These are phyloP conservation scores for Lepiota brunneoincarnata DNA, from an alignment of 768 basidiomycete genomes.

Conservation along the genomic window DNA sequence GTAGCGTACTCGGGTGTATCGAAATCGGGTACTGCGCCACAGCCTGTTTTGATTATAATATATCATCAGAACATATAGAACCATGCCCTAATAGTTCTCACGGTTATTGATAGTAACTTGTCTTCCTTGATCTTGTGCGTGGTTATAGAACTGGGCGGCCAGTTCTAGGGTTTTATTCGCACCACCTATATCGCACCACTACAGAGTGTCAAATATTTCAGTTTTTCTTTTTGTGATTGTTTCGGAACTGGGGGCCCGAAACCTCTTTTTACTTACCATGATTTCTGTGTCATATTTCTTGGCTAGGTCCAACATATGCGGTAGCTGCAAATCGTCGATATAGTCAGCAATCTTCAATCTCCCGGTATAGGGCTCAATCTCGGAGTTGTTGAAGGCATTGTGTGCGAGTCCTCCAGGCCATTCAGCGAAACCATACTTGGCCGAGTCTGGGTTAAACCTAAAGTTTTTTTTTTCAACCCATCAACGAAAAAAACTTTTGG, in stretches of 20 bases:
- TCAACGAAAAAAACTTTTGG: neutral
- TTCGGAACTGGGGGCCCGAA: neutral
- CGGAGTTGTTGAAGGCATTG: conserved; percentile 43
- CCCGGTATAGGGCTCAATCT: conserved; percentile 55
- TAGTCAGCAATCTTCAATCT: conserved; percentile 48
- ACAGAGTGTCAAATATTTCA: too few species aligned
- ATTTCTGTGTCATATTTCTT: conserved; percentile 50
- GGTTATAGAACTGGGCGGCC: conserved; percentile 43
- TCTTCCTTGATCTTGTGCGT: conserved; percentile 34
- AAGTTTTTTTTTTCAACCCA: neutral
- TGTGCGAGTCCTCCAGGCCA: conserved; percentile 57
- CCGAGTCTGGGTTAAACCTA: conserved; percentile 56
- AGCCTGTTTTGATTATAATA: conserved; percentile 35
- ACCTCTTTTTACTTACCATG: conserved; percentile 34
- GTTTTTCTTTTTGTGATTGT: neutral
- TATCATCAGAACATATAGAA: neutral
- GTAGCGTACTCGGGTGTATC: conserved; percentile 54
- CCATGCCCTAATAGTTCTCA: conserved; percentile 8
- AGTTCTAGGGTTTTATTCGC: conserved; percentile 44
- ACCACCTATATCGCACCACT: conserved; percentile 62
- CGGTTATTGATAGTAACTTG: conserved; percentile 44
- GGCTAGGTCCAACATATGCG: conserved; percentile 49
- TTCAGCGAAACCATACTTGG: conserved; percentile 42
- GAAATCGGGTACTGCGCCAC: conserved; percentile 49
- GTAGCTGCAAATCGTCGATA: conserved; percentile 45